Conservation (phyloP, 1,139 yeast species). For the Scheffersomyces illinoinensis region DNA sequence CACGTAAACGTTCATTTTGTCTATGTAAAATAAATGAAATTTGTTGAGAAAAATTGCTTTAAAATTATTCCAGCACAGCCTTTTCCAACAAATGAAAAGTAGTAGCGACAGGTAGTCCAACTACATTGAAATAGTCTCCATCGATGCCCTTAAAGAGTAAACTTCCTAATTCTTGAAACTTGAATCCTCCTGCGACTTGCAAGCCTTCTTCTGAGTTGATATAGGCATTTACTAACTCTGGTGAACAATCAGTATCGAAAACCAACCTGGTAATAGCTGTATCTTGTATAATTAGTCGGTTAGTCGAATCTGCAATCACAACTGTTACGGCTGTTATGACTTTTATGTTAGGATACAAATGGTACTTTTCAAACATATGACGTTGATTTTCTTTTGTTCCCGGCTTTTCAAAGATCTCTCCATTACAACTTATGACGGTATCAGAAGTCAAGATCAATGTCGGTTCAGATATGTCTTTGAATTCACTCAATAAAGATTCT, state of each 20-base stretch:
- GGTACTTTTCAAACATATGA: slow-evolving; percentile 51
- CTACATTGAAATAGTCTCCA: slow-evolving; percentile 89
- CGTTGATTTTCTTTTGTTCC: slow-evolving; percentile 37
- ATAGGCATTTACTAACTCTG: slow-evolving; percentile 58
- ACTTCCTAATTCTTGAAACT: slow-evolving; percentile 74
- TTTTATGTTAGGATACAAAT: slow-evolving; percentile 42
- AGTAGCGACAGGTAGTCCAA: slow-evolving; percentile 75
- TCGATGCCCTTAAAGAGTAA: slow-evolving; percentile 58
- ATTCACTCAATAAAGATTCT: slow-evolving; percentile 51
- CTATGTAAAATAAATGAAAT: neutral
- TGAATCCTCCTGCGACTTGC: slow-evolving; percentile 91
- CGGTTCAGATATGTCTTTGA: slow-evolving; percentile 14
- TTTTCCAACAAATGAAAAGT: slow-evolving; percentile 47
- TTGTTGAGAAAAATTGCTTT: neutral
- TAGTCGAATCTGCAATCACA: slow-evolving; percentile 13
- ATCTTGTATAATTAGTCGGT: slow-evolving; percentile 3
- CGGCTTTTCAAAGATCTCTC: slow-evolving; percentile 78
- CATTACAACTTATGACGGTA: slow-evolving; percentile 69
- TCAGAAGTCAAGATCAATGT: slow-evolving; percentile 73
- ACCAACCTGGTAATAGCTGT: slow-evolving; percentile 26
- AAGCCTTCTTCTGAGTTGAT: slow-evolving; percentile 72
- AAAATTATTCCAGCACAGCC: slow-evolving; percentile 5
- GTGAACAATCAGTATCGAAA: slow-evolving; percentile 42
- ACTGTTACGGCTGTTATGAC: slow-evolving; percentile 73
- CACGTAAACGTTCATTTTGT: neutral